Percentiles rank a stretch among this genome's conserved stretches.
Conservation (phyloP, 2,329 filamentous ascomycete species). For the Teratosphaeria nubilosa region DNA sequence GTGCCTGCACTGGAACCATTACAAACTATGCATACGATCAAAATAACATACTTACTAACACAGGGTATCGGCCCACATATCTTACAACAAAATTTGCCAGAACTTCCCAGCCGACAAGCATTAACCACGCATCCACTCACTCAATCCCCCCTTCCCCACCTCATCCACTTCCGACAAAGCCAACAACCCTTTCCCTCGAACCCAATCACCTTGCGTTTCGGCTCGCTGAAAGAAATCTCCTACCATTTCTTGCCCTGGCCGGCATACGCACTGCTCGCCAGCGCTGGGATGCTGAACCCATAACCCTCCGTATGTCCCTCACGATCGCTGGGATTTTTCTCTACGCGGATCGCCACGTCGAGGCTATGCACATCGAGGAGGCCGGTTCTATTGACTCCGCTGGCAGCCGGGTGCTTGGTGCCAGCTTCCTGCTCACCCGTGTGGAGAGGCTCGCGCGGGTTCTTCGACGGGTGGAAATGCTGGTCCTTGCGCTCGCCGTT, state of each 20-base stretch:
- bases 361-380: conserved; percentile 36
- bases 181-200: neutral
- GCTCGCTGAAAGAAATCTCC: conserved; percentile 3
- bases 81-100: neutral
- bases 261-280: conserved; percentile 22
- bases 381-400: conserved; percentile 31
- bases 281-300: conserved; percentile 38
- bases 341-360: conserved; percentile 39
- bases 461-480: conserved; percentile 37
- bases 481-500: conserved; percentile 14
- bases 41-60: neutral
- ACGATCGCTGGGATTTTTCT: conserved; percentile 34
- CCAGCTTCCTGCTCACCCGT: conserved; percentile 69
- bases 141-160: neutral
- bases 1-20: neutral
- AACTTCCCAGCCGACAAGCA: neutral
- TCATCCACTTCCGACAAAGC: neutral
- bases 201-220: neutral
- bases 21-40: neutral
- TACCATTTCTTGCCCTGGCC: conserved; percentile 20
- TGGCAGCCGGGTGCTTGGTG: conserved; percentile 63
- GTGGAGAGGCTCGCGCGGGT: conserved; percentile 58
- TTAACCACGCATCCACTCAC: neutral
- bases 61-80: neutral
- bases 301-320: conserved; percentile 41